Evolutionary conservation across 495 filamentous ascomycete genomes (phyloP), one percentile per base, ranked within the genome.

Genomic region (Aspergillus conjunctus): DNA sequence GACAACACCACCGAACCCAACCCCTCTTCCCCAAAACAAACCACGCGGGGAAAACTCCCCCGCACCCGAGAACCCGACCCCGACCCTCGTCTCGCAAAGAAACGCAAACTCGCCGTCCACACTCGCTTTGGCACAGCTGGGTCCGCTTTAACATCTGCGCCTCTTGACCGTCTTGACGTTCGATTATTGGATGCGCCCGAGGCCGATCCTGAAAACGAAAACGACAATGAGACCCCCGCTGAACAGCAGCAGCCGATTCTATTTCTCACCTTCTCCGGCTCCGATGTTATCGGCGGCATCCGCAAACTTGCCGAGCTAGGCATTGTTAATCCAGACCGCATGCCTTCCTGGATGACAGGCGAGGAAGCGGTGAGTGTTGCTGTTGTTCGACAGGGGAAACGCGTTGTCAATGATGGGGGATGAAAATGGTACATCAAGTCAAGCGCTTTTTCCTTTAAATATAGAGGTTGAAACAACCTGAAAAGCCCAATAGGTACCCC

Each of bases 301-400:
- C 79, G 91, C 50, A 82, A 87, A 66, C 79, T 95, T 30, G 86
- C 92, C 0, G 92, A 94, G 68, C 64, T 77, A 11, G 91, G 91
- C 0, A 78, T 90, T 14, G 70, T 94, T 12, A 85, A 93, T 65
- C 88, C 89, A 0, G 81, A 85, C 71, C 81, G 76, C 21, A 93
- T 95, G 86, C 91, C 91, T 0, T 89, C 91, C 0, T 96, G 92
- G 92, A 88, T 95, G 87, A 93, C 91, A 1, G 92, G 92, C 1
- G 91, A 95, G 66, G 91, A 90, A 20, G 89, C 85, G 0, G 85
- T 95, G 4, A 93, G 87, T 62, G 73, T 86, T 45, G 90, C 88
- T 1, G 80, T 82, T 43, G 84, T 95, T 0, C 82, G 79, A 54
- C 66, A 80, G 45, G 89, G 91, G 4, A 82, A 81, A 64, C 85